Percentiles rank a stretch among this genome's conserved stretches.
phyloP scores from a whole-genome alignment of 192 early-diverging fungal species.

The Haplosporangium gracile region DNA sequence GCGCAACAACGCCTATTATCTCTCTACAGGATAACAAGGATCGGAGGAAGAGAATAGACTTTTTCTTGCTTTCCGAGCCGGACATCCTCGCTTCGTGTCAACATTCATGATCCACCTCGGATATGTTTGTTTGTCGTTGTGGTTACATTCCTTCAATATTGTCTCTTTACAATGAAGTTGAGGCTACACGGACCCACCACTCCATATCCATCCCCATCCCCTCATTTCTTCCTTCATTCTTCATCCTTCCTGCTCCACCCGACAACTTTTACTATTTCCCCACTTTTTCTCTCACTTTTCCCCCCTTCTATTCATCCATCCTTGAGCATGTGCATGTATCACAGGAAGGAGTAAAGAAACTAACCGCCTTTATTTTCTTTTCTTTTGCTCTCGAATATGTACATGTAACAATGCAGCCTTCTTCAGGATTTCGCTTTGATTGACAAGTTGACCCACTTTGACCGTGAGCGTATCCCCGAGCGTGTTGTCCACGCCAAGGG shows the following conservation, averaged over 20 bases:
- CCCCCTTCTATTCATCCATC: background rate
- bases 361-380: background rate
- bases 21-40: background rate
- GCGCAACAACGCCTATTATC: too few relatives aligned
- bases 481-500: constrained; percentile 91
- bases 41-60: background rate
- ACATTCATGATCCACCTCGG: background rate
- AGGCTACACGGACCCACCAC: background rate
- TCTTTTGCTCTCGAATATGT: background rate
- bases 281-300: background rate
- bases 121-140: background rate
- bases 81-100: too few relatives aligned
- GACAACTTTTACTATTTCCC: background rate
- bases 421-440: constrained; percentile 79
- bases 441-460: constrained; percentile 86
- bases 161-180: constrained; percentile 10
- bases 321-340: background rate
- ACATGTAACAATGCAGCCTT: constrained; percentile 25
- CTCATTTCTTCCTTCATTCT: background rate
- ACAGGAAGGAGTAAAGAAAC: background rate
- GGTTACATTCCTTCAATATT: background rate
- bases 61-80: too few relatives aligned
- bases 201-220: background rate
- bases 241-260: background rate
- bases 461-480: constrained; percentile 89